phyloP scores from a whole-genome alignment of 2,329 filamentous ascomycete genomes.

The Botrytis fabae region DNA sequence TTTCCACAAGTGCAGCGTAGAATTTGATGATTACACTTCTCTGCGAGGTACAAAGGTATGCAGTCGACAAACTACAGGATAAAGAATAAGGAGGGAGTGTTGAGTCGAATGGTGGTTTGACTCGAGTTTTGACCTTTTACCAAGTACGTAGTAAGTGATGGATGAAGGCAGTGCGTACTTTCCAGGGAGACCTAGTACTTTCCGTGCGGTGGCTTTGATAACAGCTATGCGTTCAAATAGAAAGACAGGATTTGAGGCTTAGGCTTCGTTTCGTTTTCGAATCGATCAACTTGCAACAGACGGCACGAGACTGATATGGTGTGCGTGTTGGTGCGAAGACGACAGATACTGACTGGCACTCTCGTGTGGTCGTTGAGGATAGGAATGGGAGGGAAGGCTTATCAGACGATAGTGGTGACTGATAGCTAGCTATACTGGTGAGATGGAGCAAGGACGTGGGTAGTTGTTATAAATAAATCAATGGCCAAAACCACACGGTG shows the following conservation, averaged over 20 bases:
- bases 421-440: neutral
- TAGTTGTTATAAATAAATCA: neutral
- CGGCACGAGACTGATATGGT: neutral
- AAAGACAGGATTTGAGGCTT: neutral
- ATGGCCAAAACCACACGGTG: neutral
- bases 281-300: neutral
- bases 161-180: neutral
- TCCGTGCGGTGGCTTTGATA: neutral
- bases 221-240: neutral
- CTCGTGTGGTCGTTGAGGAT: neutral
- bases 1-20: neutral
- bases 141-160: neutral
- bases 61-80: slow-evolving; percentile 4
- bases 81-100: neutral
- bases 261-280: neutral
- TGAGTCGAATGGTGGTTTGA: neutral
- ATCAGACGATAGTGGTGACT: neutral
- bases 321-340: neutral
- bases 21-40: slow-evolving; percentile 5
- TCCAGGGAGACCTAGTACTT: neutral
- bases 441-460: neutral
- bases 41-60: neutral
- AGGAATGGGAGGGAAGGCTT: neutral
- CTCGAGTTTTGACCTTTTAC: slow-evolving; percentile 8
- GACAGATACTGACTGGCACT: neutral